phyloP scores from a whole-genome alignment of 495 filamentous ascomycete species.

The Trichoderma orchidacearum region DNA sequence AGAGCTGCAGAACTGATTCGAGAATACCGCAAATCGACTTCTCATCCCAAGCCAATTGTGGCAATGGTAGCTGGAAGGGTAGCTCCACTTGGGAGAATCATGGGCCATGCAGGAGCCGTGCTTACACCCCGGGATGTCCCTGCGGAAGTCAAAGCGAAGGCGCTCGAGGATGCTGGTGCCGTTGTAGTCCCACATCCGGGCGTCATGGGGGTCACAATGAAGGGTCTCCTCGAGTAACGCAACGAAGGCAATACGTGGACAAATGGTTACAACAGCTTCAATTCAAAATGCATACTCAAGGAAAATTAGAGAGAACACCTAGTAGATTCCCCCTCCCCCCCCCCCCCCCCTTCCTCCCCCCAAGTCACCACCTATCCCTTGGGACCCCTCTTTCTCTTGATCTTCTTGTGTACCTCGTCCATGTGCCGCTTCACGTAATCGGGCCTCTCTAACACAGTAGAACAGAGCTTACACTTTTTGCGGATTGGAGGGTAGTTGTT shows the following conservation, averaged over 20 bases:
- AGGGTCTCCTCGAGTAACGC: neutral
- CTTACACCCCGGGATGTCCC: neutral
- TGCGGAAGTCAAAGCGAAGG: neutral
- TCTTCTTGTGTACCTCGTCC: neutral
- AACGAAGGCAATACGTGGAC: neutral
- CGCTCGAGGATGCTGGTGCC: neutral
- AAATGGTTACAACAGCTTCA: too few species aligned
- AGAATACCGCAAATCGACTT: constrained; percentile 35
- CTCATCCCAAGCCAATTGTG: constrained; percentile 52
- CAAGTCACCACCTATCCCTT: neutral
- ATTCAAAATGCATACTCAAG: too few species aligned
- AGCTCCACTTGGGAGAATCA: constrained; percentile 53
- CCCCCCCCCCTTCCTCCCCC: neutral
- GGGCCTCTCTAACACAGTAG: neutral
- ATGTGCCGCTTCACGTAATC: neutral
- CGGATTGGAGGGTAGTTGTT: neutral
- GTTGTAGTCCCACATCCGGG: constrained; percentile 2
- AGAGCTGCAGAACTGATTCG: constrained; percentile 72
- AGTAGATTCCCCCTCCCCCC: too few species aligned
- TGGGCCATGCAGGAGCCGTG: constrained; percentile 76
- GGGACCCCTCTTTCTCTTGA: neutral
- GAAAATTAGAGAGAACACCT: too few species aligned
- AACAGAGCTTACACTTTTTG: neutral
- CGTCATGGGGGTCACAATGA: neutral
- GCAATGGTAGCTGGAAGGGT: constrained; percentile 61